Percentiles rank a stretch among this genome's conserved stretches.
These are phyloP conservation scores for Russula sp. DNA, from an alignment of 768 basidiomycete genomes.

Conservation along the genomic window DNA sequence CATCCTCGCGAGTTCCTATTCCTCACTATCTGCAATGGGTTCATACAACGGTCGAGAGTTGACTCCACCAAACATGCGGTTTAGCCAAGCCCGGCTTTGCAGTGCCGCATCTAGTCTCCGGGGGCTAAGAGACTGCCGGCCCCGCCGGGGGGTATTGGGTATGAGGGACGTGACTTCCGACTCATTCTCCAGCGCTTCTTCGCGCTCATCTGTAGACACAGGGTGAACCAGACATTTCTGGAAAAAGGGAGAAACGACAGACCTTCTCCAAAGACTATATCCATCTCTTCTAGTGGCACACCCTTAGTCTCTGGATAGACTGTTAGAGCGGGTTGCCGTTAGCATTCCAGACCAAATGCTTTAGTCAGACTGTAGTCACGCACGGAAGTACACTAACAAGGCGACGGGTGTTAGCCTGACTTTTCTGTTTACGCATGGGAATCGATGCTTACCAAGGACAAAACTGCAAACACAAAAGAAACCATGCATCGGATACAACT, in stretches of 20 bases:
- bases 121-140: slow-evolving; percentile 32
- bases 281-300: slow-evolving; percentile 86
- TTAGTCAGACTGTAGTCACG: not conserved
- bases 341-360: not conserved
- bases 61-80: slow-evolving; percentile 40
- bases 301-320: slow-evolving; percentile 87
- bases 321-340: slow-evolving; percentile 25
- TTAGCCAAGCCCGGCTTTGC: slow-evolving; percentile 40
- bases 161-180: slow-evolving; percentile 54
- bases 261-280: slow-evolving; percentile 86
- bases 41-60: slow-evolving; percentile 37
- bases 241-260: slow-evolving; percentile 5
- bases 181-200: slow-evolving; percentile 60
- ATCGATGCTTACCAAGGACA: slow-evolving; percentile 49
- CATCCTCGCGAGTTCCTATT: slow-evolving; percentile 56
- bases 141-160: slow-evolving; percentile 32
- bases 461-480: slow-evolving; percentile 88
- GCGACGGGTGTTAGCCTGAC: slow-evolving; percentile 6
- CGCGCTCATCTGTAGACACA: slow-evolving; percentile 34
- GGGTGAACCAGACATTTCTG: not conserved
- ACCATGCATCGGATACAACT: slow-evolving; percentile 92
- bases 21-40: slow-evolving; percentile 40
- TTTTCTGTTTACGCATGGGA: not conserved
- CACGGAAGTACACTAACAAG: slow-evolving; percentile 63
- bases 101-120: slow-evolving; percentile 23